Evolutionary conservation across 345 rosid species (phyloP), one percentile per base, ranked within the genome.

Genomic region (Gossypium ekmanianum): DNA sequence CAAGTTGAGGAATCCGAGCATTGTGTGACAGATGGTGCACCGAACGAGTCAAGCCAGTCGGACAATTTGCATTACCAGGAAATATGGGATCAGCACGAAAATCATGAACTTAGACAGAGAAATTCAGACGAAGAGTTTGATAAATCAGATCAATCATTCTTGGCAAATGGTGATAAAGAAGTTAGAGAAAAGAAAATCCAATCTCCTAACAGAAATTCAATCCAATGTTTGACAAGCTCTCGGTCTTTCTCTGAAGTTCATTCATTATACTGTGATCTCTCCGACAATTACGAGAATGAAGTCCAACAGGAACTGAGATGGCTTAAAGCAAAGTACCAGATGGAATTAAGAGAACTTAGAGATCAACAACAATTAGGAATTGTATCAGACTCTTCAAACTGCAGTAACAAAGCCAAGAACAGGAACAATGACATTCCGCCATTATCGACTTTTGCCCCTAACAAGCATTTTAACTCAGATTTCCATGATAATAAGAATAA

Each of bases 11-110:
- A 84, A 76, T 77, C 90, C 0, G 82, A 83, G 79, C 82, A 79
- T 67, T 83, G 52, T 45, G 72, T 70, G 29, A 75, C 80, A 39
- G 87, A 82, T 7, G 75, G 73, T 39, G 81, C 81, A 39, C 76
- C 80, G 20, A 75, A 76, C 17, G 58, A 34, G 41, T 66, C 78
- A 41, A 78, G 70, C 76, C 83, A 77, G 52, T 68, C 77, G 1
- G 82, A 79, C 50, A 57, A 72, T 80, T 45, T 76, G 70, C 83
- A 51, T 26, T 83, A 84, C 75, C 83, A 65, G 75, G 92, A 89
- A 81, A 83, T 78, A 0, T 91, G 95, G 97, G 86, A 63, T 82
- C 87, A 88, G 72, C 97, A 83, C 11, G 97, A 88, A 79, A 91
- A 94, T 79, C 86, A 87, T 0, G 97, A 91, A 54, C 85, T 89